A percentile compares a stretch with the other conserved stretches of the same genome.
phyloP scores from a whole-genome alignment of 169 alveolate genomes.

The Perkinsus olseni region DNA sequence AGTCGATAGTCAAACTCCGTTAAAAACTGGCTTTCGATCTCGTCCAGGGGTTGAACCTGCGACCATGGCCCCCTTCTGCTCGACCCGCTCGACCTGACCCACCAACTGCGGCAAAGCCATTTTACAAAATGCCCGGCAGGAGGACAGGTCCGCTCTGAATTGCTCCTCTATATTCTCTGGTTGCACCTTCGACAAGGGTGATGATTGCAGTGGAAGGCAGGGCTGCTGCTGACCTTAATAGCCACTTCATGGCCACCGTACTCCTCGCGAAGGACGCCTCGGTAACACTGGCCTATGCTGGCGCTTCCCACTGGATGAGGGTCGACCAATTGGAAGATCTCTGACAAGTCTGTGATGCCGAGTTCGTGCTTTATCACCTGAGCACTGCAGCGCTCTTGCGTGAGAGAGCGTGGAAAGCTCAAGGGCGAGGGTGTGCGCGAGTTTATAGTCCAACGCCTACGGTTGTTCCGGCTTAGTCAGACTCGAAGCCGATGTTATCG shows the following conservation, averaged over 20 bases:
- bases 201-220: not conserved
- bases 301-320: not conserved
- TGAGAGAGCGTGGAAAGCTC: not conserved
- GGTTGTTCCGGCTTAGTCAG: too few species aligned
- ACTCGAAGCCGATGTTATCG: too few species aligned
- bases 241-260: not conserved
- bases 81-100: not conserved
- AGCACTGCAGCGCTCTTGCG: not conserved
- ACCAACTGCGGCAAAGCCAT: not conserved
- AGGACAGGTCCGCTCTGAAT: not conserved
- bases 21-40: not conserved
- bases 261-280: not conserved
- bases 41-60: not conserved
- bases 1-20: not conserved
- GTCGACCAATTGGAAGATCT: not conserved
- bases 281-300: not conserved
- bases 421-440: too few species aligned
- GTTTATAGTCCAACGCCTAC: too few species aligned
- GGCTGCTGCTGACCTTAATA: not conserved
- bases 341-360: not conserved
- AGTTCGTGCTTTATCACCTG: not conserved
- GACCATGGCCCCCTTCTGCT: not conserved
- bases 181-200: not conserved
- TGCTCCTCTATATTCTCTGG: not conserved
- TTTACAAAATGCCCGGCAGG: not conserved